Evolutionary conservation across 768 basidiomycete species (phyloP).

Genomic region (Brasilioporus rufonigricans): DNA sequence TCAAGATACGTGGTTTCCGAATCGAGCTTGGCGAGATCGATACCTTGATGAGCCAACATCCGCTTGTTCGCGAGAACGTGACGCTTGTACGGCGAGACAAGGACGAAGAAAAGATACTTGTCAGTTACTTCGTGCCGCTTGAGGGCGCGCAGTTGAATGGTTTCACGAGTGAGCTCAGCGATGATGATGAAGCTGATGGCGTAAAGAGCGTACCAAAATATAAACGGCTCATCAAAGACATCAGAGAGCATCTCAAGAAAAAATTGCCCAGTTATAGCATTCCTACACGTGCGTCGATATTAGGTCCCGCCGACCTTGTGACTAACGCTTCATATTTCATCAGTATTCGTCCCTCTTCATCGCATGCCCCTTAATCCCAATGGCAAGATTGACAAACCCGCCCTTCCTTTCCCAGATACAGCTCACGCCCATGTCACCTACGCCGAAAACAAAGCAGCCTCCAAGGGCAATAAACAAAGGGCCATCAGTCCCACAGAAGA

Average conservation of each 20-base stretch:
- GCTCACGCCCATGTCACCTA: slow-evolving; percentile 51
- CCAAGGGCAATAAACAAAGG: slow-evolving; percentile 32
- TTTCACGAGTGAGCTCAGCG: slow-evolving; percentile 64
- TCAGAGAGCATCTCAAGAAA: slow-evolving; percentile 93
- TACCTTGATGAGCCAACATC: slow-evolving; percentile 90
- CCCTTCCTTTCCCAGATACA: slow-evolving; percentile 97
- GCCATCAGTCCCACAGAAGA: slow-evolving; percentile 68
- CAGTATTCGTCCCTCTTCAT: slow-evolving; percentile 91
- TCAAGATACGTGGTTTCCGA: slow-evolving; percentile 98
- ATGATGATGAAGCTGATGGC: slow-evolving; percentile 50
- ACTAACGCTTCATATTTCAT: slow-evolving; percentile 1
- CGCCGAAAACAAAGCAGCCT: slow-evolving; percentile 37
- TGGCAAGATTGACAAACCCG: slow-evolving; percentile 98
- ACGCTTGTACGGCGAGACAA: slow-evolving; percentile 96
- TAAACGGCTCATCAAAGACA: slow-evolving; percentile 85
- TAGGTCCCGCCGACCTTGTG: not conserved
- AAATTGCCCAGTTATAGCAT: slow-evolving; percentile 95
- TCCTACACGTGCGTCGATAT: slow-evolving; percentile 66
- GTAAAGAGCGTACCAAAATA: slow-evolving; percentile 82
- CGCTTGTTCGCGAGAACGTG: slow-evolving; percentile 94
- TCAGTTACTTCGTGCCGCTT: slow-evolving; percentile 95
- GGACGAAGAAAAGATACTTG: slow-evolving; percentile 98
- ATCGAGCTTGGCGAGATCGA: slow-evolving; percentile 99
- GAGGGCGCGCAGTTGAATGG: slow-evolving; percentile 63
- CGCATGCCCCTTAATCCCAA: slow-evolving; percentile 99